Evolutionary conservation across 2,329 filamentous ascomycete genomes (phyloP), one percentile per base, ranked within the genome.

Genomic region (Aureobasidium vineae): DNA sequence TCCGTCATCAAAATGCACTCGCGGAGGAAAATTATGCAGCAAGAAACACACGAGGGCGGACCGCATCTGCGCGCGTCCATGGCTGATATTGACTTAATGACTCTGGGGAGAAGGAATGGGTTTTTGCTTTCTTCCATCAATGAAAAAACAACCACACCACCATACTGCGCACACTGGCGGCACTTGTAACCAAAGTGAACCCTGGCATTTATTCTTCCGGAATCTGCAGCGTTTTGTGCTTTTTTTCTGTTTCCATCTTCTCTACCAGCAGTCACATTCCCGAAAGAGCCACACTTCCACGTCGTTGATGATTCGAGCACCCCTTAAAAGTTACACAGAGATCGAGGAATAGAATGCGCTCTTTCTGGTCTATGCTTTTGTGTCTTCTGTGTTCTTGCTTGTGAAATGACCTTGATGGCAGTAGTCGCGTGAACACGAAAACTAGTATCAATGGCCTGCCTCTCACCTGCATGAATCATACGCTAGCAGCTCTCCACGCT

Each of bases 161-260:
- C 57, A 61, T 11, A 49, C n/a, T 10, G 33, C 38, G 45, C 41
- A 41, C 19, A n/a, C 38, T 45, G 54, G 54, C 40, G 26, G 53
- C 49, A n/a, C 49, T 31, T 31, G 49, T 26, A 52, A 38, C 57
- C 41, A 61, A 61, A 61, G 53, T 56, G 50, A 31, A 66, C 52
- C n/a, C 41, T 66, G 49, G 65, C 64, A 60, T 61, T 45, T 45
- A 19, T 33, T 56, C 21, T 59, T 59, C 45, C 54, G 65, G 57
- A 63, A 49, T 63, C 41, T 67, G 65, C 65, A 67, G 65, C 65
- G 65, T 57, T 67, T 13, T 56, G 41, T 40, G 31, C 47, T 57
- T 63, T 63, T 53, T 33, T 26, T 7, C 26, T 52, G 13, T 28
- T 45, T 63, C 65, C 4, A n/a, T 41, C 57, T 21, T 21, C 47